Conservation (phyloP, 139 green algal genomes). For the Raphidocelis subcapitata region DNA sequence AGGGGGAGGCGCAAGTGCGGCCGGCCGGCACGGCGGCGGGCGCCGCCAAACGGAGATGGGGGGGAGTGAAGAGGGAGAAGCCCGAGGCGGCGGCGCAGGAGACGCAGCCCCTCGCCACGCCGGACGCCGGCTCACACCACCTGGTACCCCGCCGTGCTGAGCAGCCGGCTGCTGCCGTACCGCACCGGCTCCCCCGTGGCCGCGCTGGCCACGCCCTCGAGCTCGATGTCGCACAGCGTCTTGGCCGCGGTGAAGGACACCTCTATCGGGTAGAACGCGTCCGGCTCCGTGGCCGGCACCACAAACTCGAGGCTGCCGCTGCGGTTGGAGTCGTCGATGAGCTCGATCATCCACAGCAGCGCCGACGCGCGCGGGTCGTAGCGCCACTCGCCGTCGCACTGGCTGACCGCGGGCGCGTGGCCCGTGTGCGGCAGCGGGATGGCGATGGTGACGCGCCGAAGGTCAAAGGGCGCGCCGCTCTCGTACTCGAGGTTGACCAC, state of each 20-base stretch:
- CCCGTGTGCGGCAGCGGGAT: constrained; percentile 71
- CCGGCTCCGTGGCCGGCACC: constrained; percentile 68
- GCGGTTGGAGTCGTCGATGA: constrained; percentile 91
- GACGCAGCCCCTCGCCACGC: no score
- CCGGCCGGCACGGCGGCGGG: no score
- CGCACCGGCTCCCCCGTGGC: constrained; percentile 63
- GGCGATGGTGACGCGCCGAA: constrained; percentile 90
- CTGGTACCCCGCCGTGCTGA: constrained; percentile 19
- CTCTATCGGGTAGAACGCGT: constrained; percentile 94
- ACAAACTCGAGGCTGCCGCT: constrained; percentile 95
- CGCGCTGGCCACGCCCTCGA: constrained; percentile 58
- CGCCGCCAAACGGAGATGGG: no score
- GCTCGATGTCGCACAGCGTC: constrained; percentile 80
- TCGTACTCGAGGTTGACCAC: constrained; percentile 99
- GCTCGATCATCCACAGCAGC: constrained; percentile 88
- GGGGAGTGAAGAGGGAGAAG: no score
- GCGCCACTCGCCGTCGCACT: constrained; percentile 80
- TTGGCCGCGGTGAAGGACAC: constrained; percentile 71
- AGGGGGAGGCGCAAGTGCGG: no score
- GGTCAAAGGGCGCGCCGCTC: constrained; percentile 72
- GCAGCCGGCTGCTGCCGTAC: constrained; percentile 36
- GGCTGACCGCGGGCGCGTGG: constrained; percentile 69
- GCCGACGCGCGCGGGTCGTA: constrained; percentile 68
- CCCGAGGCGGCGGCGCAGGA: no score
- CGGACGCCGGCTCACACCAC: constrained; percentile 12